These are phyloP conservation scores for Corchorus capsularis DNA, from an alignment of 345 rosid genomes.

Conservation along the genomic window DNA sequence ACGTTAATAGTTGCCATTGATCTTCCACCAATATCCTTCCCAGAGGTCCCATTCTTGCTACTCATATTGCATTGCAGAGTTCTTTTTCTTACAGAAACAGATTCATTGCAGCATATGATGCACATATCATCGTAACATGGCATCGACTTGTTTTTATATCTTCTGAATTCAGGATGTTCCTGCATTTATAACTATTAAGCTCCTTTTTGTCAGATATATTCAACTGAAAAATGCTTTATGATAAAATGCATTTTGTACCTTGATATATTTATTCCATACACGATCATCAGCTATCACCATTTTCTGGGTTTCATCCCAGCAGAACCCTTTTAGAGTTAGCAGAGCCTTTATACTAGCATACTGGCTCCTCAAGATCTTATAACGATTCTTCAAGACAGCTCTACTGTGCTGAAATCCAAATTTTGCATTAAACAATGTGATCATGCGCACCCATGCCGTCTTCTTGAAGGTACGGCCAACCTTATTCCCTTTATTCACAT, in stretches of 20 bases:
- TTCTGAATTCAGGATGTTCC: constrained; percentile 9
- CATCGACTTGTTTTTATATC: neutral
- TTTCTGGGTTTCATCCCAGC: constrained; percentile 7
- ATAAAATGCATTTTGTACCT: neutral
- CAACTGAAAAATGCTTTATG: neutral
- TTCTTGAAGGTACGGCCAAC: neutral
- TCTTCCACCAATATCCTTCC: neutral
- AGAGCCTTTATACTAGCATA: neutral
- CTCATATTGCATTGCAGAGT: neutral
- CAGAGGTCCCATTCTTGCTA: neutral
- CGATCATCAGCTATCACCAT: constrained; percentile 10
- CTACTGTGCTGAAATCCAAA: constrained; percentile 10
- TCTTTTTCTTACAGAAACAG: neutral
- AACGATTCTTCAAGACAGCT: constrained; percentile 8
- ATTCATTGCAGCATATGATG: neutral
- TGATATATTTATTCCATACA: neutral
- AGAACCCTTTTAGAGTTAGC: neutral
- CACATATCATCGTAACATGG: constrained; percentile 11
- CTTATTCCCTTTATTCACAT: constrained; percentile 6
- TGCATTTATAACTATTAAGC: constrained; percentile 3
- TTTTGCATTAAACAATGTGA: neutral
- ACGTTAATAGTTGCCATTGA: neutral
- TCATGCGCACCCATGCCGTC: constrained; percentile 4
- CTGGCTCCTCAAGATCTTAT: constrained; percentile 9
- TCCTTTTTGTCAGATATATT: neutral